A percentile compares a stretch with the other conserved stretches of the same genome.
Evolutionary conservation across 345 rosid species (phyloP).

Genomic region (Pugionium dolabratum): DNA sequence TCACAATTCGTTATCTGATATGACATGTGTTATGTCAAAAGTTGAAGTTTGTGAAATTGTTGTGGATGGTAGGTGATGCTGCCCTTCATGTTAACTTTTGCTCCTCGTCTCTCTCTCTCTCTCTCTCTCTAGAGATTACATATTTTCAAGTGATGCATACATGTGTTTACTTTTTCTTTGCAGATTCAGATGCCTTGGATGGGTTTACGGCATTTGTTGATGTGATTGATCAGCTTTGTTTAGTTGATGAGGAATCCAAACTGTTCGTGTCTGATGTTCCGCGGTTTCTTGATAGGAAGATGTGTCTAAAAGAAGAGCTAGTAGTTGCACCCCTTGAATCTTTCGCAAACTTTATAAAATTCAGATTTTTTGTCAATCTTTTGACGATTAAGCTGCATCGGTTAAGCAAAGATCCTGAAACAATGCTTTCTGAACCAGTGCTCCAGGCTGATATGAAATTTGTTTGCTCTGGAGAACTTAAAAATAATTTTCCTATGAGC

Average conservation of each 20-base stretch:
- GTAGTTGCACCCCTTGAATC: conserved; percentile 43
- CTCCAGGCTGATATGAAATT: conserved; percentile 63
- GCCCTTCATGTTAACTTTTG: conserved; percentile 16
- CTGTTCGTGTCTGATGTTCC: conserved; percentile 56
- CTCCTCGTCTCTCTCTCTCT: not conserved
- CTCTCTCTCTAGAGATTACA: conserved; percentile 15
- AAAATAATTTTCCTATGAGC: conserved; percentile 47
- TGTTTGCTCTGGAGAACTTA: conserved; percentile 55
- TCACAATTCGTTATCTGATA: conserved; percentile 41
- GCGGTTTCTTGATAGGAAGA: conserved; percentile 56
- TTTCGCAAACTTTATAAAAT: conserved; percentile 43
- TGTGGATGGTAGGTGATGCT: conserved; percentile 62
- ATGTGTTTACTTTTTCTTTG: conserved; percentile 26
- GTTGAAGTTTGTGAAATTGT: conserved; percentile 56
- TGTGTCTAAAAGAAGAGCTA: conserved; percentile 42
- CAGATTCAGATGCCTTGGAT: conserved; percentile 55
- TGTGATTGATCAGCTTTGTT: conserved; percentile 62
- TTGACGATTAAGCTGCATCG: conserved; percentile 47
- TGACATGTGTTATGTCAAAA: conserved; percentile 66
- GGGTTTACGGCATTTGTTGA: conserved; percentile 61
- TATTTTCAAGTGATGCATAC: conserved; percentile 20
- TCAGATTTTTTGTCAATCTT: conserved; percentile 55
- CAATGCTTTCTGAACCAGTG: conserved; percentile 49
- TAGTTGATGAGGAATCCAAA: conserved; percentile 56
- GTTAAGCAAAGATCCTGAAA: conserved; percentile 41